Evolutionary conservation across 495 filamentous ascomycete species (phyloP), one percentile per base, ranked within the genome.

Genomic region (Evansstolkia leycettana): DNA sequence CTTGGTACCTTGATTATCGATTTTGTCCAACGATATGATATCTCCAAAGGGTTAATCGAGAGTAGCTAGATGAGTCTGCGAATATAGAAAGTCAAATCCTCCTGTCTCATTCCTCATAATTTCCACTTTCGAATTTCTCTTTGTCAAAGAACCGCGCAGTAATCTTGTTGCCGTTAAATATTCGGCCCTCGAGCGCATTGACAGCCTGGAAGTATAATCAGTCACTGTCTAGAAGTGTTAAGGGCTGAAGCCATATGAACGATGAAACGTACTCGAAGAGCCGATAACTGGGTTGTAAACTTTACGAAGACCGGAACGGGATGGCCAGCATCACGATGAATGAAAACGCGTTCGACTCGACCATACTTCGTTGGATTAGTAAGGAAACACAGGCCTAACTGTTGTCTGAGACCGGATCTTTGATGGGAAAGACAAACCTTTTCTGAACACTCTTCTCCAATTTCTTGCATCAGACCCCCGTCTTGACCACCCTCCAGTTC

Each of bases 401-500:
- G 8, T 5, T 12, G 10, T 27, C 9, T 23, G 20, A 5, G 9
- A 23, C 5, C 8, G 31, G 15, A 11, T 9, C 35, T 13, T 2
- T 1, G 2, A 15, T 5, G 19, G 15, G 18, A 24, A 26, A n/a
- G 31, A 45, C 60, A 33, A 44, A 77, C 72, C 72, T 87, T 83
- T 31, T 82, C 72, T 27, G 74, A 73, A 56, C 89, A 95, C 55
- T 90, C 84, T 39, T 93, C 84, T 13, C 90, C 90, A 52, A 98
- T 93, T 58, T 95, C 86, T 58, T 94, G 87, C 46, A 84, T 73
- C 43, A 98, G 52, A 0, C 80, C 82, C 9, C 80, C 79, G 39
- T 76, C 72, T 14, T 56, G 49, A 18, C 69, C 59, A 5, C 52
- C 50, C 19, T 61, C 59, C 43, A 81, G 52, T 59, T 95, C 92